A percentile compares a stretch with the other conserved stretches of the same genome.
Evolutionary conservation across 2,329 filamentous ascomycete genomes (phyloP).

Genomic region (Calonectria pauciramosa): DNA sequence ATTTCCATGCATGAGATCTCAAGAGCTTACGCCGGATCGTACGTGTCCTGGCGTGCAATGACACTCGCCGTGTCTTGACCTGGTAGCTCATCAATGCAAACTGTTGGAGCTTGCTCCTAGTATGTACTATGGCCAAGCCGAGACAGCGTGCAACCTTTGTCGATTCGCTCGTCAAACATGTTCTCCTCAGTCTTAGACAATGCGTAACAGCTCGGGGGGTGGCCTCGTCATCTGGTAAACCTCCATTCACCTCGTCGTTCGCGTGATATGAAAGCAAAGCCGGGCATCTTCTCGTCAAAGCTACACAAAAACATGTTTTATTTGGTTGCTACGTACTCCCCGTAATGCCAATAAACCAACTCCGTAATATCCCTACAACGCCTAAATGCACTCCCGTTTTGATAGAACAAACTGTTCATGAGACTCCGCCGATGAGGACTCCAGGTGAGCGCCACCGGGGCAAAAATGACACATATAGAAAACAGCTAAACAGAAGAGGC

Average conservation of each 20-base stretch:
- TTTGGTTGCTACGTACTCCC: background rate
- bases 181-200: background rate
- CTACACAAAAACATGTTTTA: background rate
- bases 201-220: background rate
- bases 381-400: background rate
- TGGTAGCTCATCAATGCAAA: background rate
- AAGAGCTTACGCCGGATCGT: background rate
- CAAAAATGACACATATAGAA: background rate
- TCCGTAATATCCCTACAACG: background rate
- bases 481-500: slow-evolving; percentile 35
- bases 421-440: background rate
- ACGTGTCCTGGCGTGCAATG: background rate
- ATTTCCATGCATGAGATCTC: background rate
- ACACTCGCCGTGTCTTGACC: background rate
- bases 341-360: background rate
- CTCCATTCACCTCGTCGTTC: background rate
- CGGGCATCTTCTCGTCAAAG: too few species aligned
- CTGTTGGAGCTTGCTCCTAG: slow-evolving; percentile 1
- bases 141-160: background rate
- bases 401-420: background rate
- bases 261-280: background rate
- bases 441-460: background rate
- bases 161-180: background rate
- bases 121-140: background rate
- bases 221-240: background rate